Conservation (phyloP, 2,329 filamentous ascomycete genomes). For the Colletotrichum sojae region DNA sequence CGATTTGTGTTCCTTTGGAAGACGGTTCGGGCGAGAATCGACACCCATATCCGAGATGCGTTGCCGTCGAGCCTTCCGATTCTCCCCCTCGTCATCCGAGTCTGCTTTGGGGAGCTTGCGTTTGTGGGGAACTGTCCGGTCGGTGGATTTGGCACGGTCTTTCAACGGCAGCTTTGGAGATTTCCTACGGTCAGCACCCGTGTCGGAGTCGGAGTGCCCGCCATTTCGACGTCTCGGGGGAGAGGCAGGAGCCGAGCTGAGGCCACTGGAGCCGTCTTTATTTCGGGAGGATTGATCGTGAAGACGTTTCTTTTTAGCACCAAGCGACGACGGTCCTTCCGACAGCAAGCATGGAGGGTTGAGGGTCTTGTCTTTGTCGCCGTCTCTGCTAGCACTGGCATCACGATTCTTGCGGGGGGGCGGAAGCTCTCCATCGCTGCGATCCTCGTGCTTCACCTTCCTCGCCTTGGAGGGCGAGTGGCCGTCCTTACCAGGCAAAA, state of each 20-base stretch:
- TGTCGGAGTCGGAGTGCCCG: slow-evolving; percentile 67
- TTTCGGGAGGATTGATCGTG: slow-evolving; percentile 55
- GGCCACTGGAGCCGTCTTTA: slow-evolving; percentile 69
- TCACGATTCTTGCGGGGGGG: slow-evolving; percentile 52
- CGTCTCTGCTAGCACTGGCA: slow-evolving; percentile 52
- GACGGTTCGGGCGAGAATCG: slow-evolving; percentile 34
- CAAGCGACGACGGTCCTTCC: slow-evolving; percentile 46
- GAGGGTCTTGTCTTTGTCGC: slow-evolving; percentile 50
- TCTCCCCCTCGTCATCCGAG: slow-evolving; percentile 71
- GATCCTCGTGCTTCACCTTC: slow-evolving; percentile 76
- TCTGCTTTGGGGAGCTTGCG: slow-evolving; percentile 68
- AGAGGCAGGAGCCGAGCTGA: slow-evolving; percentile 72
- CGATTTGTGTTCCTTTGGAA: slow-evolving; percentile 49
- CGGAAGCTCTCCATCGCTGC: slow-evolving; percentile 68
- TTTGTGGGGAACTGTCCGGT: slow-evolving; percentile 65
- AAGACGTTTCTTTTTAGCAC: slow-evolving; percentile 65
- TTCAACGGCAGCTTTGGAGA: slow-evolving; percentile 61
- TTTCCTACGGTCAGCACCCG: slow-evolving; percentile 61
- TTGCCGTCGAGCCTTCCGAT: slow-evolving; percentile 67
- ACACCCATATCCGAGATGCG: slow-evolving; percentile 60
- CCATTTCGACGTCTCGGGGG: slow-evolving; percentile 59
- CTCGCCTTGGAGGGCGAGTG: slow-evolving; percentile 74
- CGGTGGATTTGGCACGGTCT: slow-evolving; percentile 63
- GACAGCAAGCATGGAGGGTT: slow-evolving; percentile 46
- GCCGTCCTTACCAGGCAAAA: slow-evolving; percentile 75